Evolutionary conservation across 2,329 filamentous ascomycete species (phyloP), one percentile per base, ranked within the genome.

Genomic region (Colletotrichum magnum): DNA sequence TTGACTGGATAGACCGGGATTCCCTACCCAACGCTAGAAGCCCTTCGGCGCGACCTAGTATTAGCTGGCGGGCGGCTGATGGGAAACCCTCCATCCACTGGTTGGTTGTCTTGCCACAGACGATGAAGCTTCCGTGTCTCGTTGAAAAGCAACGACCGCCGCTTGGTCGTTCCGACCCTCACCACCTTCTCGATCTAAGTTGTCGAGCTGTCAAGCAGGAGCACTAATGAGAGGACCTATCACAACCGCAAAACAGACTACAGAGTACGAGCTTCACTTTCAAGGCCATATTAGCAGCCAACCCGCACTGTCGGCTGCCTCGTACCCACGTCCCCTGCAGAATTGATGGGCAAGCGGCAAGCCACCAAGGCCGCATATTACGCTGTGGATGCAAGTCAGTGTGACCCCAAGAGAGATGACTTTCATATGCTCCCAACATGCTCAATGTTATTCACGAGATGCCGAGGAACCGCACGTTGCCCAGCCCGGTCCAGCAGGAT

Each of bases 361-460:
- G 53, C 65, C 65, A 53, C 52, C 21, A 16, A 51, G 59, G 32
- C 50, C 47, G 53, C 52, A 52, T 47, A 47, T 63, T 67, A 59
- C 45, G 45, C 36, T 51, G 41, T 24, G 18, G 52, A 50, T 21
- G 43, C 26, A 61, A 43, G 54, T n/a, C 43, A 18, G 56, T 61
- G 39, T 32, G 18, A 57, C 48, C 64, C 45, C 58, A 54, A 47
- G 47, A 60, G 47, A 36, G 32, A 36, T 36, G 32, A 67, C 61
- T 71, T 58, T 70, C 70, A 71, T 71, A 63, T 71, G 70, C 70
- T 68, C 43, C 16, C 28, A 28, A 32, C 28, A 39, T 12, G 26
- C 24, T 1, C 48, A 21, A n/a, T 54, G n/a, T 43, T 65, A 24
- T 59, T 43, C 56, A 62, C 47, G 54, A 71, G 63, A 71, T 70